A percentile compares a stretch with the other conserved stretches of the same genome.
Conservation (phyloP, 192 early-diverging fungal genomes). For the Linnemannia hyalina region DNA sequence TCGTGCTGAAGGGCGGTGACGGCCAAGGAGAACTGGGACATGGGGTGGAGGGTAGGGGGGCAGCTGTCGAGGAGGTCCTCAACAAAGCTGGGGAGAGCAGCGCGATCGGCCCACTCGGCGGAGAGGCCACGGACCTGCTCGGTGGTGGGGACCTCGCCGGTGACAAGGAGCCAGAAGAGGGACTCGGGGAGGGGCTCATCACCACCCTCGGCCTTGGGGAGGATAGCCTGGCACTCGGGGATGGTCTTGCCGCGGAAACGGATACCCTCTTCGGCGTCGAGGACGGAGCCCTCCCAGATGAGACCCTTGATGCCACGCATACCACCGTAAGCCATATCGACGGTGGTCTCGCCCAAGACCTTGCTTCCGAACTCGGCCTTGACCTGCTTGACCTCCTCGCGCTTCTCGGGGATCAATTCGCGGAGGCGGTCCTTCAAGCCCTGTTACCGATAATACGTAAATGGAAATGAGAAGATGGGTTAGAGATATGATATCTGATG, state of each 20-base stretch:
- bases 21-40: slow-evolving; percentile 98
- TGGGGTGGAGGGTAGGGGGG: slow-evolving; percentile 99
- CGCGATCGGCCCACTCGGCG: slow-evolving; percentile 96
- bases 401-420: slow-evolving; percentile 96
- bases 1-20: slow-evolving; percentile 99
- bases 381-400: slow-evolving; percentile 95
- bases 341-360: slow-evolving; percentile 94
- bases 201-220: slow-evolving; percentile 91
- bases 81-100: slow-evolving; percentile 93
- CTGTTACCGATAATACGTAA: slow-evolving; percentile 57
- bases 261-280: slow-evolving; percentile 98
- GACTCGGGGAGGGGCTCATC: slow-evolving; percentile 97
- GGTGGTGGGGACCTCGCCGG: slow-evolving; percentile 94
- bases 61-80: slow-evolving; percentile 98
- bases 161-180: slow-evolving; percentile 98
- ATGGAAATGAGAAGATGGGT: background rate
- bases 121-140: slow-evolving; percentile 94
- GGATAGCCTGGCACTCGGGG: slow-evolving; percentile 93
- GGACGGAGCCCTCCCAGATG: slow-evolving; percentile 97
- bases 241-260: slow-evolving; percentile 97
- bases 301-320: slow-evolving; percentile 99
- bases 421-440: slow-evolving; percentile 93
- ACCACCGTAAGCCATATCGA: slow-evolving; percentile 98
- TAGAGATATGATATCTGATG: background rate
- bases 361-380: slow-evolving; percentile 92